Conservation (phyloP, 2,329 filamentous ascomycete genomes). For the Stagonosporopsis vannaccii region DNA sequence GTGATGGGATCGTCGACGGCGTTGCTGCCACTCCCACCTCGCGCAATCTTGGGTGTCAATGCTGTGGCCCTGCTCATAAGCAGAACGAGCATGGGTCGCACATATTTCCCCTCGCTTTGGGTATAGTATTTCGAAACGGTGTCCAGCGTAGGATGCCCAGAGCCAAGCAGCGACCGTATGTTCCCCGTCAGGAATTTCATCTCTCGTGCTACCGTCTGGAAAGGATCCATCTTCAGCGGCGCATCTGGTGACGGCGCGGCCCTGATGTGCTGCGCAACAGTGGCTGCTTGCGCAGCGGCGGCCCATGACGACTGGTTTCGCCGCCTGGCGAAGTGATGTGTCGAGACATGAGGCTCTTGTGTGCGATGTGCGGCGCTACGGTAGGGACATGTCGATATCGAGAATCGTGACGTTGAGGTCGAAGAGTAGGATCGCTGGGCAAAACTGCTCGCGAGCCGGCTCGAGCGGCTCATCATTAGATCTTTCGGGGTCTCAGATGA, state of each 20-base stretch:
- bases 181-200: conserved; percentile 96
- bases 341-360: conserved; percentile 23
- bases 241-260: conserved; percentile 66
- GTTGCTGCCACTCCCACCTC: conserved; percentile 25
- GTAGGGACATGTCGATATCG: conserved; percentile 33
- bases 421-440: conserved; percentile 23
- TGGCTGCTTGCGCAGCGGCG: conserved; percentile 65
- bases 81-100: conserved; percentile 91
- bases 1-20: conserved; percentile 67
- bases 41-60: conserved; percentile 68
- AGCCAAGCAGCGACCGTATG: conserved; percentile 90
- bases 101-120: conserved; percentile 93
- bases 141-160: conserved; percentile 91
- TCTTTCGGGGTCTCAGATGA: conserved; percentile 5
- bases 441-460: conserved; percentile 46
- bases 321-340: conserved; percentile 51
- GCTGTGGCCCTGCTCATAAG: conserved; percentile 95
- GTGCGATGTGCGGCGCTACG: conserved; percentile 12
- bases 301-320: conserved; percentile 73
- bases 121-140: conserved; percentile 98
- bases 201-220: conserved; percentile 91
- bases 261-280: conserved; percentile 72
- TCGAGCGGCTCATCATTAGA: conserved; percentile 45
- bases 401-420: conserved; percentile 26
- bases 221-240: conserved; percentile 81